phyloP scores from a whole-genome alignment of 768 basidiomycete genomes.

The Lactarius evosmus region DNA sequence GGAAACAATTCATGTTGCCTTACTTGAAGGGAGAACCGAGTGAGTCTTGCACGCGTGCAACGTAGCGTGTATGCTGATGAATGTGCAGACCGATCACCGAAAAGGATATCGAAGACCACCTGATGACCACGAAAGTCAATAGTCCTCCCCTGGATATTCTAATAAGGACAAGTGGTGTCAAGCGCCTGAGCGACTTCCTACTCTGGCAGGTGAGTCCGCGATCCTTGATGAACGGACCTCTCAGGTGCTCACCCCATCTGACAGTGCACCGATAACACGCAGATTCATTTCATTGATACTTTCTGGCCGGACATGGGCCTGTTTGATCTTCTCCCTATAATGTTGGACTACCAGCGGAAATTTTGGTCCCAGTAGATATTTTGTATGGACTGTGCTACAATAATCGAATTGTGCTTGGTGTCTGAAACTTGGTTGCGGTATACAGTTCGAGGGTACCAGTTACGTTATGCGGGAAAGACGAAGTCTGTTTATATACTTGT shows the following conservation, averaged over 20 bases:
- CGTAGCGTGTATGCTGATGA: slow-evolving; percentile 11
- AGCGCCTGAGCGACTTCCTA: slow-evolving; percentile 82
- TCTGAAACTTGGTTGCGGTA: slow-evolving; percentile 1
- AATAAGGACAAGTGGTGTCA: slow-evolving; percentile 88
- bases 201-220: slow-evolving; percentile 83
- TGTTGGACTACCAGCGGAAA: slow-evolving; percentile 85
- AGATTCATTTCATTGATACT: slow-evolving; percentile 77
- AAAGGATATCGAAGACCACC: slow-evolving; percentile 58
- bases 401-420: neutral
- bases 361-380: slow-evolving; percentile 42
- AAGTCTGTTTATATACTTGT: slow-evolving; percentile 13
- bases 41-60: slow-evolving; percentile 22
- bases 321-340: slow-evolving; percentile 78
- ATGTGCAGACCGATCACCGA: slow-evolving; percentile 54
- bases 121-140: slow-evolving; percentile 61
- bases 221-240: neutral
- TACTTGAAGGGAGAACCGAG: slow-evolving; percentile 36
- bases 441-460: slow-evolving; percentile 13
- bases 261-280: slow-evolving; percentile 78
- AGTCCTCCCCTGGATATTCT: slow-evolving; percentile 87
- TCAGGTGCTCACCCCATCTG: slow-evolving; percentile 9
- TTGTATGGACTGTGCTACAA: neutral
- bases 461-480: slow-evolving; percentile 15
- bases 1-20: slow-evolving; percentile 43
- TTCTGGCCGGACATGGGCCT: slow-evolving; percentile 96